Conservation (phyloP, 805 yeast genomes). For the Saccharomyces kudriavzevii region DNA sequence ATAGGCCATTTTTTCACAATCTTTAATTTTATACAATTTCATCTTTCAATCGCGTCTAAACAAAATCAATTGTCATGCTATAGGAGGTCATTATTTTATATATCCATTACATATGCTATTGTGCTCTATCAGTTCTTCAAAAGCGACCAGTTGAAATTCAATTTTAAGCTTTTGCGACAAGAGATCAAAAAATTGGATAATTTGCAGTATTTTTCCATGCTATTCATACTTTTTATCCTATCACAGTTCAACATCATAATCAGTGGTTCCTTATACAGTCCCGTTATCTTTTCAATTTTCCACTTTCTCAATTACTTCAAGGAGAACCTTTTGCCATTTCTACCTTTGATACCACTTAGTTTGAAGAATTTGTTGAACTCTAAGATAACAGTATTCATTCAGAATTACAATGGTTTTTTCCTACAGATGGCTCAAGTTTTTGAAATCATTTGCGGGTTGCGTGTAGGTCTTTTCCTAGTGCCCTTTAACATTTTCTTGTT, state of each 20-base stretch:
- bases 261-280: conserved; percentile 48
- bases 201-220: conserved; percentile 49
- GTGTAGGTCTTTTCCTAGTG: conserved; percentile 32
- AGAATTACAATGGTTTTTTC: conserved; percentile 37
- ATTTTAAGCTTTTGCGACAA: conserved; percentile 28
- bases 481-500: conserved; percentile 36
- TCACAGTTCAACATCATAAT: conserved; percentile 37
- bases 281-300: conserved; percentile 54
- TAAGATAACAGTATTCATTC: conserved; percentile 29
- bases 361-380: conserved; percentile 25
- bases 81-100: conserved; percentile 39
- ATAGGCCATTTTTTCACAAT: conserved; percentile 47
- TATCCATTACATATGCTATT: conserved; percentile 52
- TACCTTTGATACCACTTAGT: conserved; percentile 29
- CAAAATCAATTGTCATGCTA: conserved; percentile 32
- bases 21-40: conserved; percentile 35
- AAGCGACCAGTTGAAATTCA: conserved; percentile 31
- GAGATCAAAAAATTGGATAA: conserved; percentile 41
- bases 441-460: conserved; percentile 38
- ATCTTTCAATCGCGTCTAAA: conserved; percentile 37
- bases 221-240: conserved; percentile 35
- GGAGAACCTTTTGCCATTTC: conserved; percentile 44
- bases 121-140: conserved; percentile 54
- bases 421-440: conserved; percentile 39
- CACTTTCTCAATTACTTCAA: conserved; percentile 56